A percentile compares a stretch with the other conserved stretches of the same genome.
These are phyloP conservation scores for Yarrowia keelungensis DNA, from an alignment of 805 yeast species.

Conservation along the genomic window DNA sequence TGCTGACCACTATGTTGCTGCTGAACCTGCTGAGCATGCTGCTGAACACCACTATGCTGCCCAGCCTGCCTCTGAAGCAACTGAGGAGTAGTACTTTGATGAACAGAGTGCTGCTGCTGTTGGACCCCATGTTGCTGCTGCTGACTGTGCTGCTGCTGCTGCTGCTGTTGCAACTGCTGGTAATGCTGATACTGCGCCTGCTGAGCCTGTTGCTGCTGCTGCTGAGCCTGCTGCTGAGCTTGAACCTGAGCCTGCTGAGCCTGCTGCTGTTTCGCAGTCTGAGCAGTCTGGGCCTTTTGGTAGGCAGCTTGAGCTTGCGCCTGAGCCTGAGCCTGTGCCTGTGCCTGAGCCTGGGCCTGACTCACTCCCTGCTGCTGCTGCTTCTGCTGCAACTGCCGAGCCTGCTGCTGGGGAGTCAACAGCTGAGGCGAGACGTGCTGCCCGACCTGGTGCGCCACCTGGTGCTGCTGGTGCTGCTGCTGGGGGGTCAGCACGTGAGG, in stretches of 20 bases:
- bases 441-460: too few relatives aligned
- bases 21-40: not conserved
- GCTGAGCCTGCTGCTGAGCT: slow-evolving; percentile 14
- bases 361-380: slow-evolving; percentile 11
- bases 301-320: slow-evolving; percentile 2
- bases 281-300: slow-evolving; percentile 20
- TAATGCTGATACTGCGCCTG: not conserved
- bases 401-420: slow-evolving; percentile 32
- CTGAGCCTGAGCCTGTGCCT: slow-evolving; percentile 4
- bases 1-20: not conserved
- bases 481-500: not conserved
- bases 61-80: not conserved
- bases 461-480: not conserved
- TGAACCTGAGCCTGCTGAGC: slow-evolving; percentile 3
- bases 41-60: not conserved
- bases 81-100: not conserved
- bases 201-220: not conserved
- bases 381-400: slow-evolving; percentile 29
- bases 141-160: slow-evolving; percentile 1
- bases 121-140: slow-evolving; percentile 3
- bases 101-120: not conserved
- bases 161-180: not conserved
- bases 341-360: slow-evolving; percentile 10
- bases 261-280: slow-evolving; percentile 14
- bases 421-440: slow-evolving; percentile 8